Evolutionary conservation across 2,329 filamentous ascomycete genomes (phyloP), one percentile per base, ranked within the genome.

Genomic region (Colletotrichum somersetense): DNA sequence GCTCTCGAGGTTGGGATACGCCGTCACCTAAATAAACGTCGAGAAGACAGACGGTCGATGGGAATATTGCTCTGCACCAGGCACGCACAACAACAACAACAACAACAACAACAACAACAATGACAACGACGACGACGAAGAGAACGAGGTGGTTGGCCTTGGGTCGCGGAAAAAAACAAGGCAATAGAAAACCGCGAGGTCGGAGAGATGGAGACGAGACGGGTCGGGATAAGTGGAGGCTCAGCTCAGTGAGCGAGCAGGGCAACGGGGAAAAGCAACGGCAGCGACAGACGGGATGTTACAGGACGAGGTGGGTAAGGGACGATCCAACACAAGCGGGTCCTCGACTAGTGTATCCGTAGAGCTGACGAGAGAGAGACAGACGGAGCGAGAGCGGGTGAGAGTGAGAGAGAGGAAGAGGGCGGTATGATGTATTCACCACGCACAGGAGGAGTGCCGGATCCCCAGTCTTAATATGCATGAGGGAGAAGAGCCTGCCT

Each of bases 391-490:
- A 55, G 16, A 33, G 14, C 8, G 26, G 26, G 26, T 26, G 26
- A 53, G 16, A 55, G 16, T 11, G 16, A 7, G 52, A 55, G 30
- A 26, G 52, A 35, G 7, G 8, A 8, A 35, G 52, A 35, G 18
- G 20, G 53, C 53, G 53, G n/a, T 64, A 16, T 58, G 64, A 56
- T 59, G 66, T 46, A 62, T 26, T n/a, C 23, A 30, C 30, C 42
- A 44, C n/a, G 2, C 16, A 63, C 40, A 68, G 38, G 40, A 68
- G 30, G 33, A 35, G 59, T 68, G 69, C 64, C 69, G 65, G 69
- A 68, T 59, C 65, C 65, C 69, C 65, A 68, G 69, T 72, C 65
- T 72, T 72, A 68, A 72, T 72, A 72, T 38, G 69, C 18, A 59
- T 3, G 69, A 68, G 66, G 58, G 65, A 68, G 58, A n/a, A 72